Evolutionary conservation across 2,329 filamentous ascomycete genomes (phyloP).

Genomic region (Alternaria triticimaculans): DNA sequence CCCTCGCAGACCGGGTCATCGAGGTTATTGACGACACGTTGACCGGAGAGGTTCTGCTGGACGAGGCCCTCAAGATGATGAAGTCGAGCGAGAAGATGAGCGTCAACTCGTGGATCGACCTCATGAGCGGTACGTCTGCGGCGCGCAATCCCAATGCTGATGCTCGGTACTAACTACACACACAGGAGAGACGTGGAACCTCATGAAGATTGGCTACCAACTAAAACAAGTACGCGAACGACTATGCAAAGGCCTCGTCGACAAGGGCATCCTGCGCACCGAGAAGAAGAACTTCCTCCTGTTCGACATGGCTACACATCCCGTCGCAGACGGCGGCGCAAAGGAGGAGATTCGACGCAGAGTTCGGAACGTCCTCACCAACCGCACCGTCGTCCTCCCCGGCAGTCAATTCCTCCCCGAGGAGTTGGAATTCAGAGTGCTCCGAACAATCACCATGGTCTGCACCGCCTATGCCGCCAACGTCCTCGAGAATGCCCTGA

Average conservation of each 20-base stretch:
- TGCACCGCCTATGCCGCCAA: constrained; percentile 98
- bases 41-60: constrained; percentile 94
- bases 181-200: constrained; percentile 96
- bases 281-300: constrained; percentile 99
- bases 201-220: constrained; percentile 99
- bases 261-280: constrained; percentile 97
- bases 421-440: constrained; percentile 90
- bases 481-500: constrained; percentile 96
- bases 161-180: constrained; percentile 24
- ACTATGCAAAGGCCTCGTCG: constrained; percentile 93
- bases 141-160: background rate
- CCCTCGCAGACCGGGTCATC: constrained; percentile 89
- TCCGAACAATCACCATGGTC: constrained; percentile 93
- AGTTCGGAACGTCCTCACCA: constrained; percentile 89
- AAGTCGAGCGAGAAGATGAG: constrained; percentile 99
- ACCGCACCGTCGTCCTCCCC: constrained; percentile 90
- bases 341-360: constrained; percentile 96
- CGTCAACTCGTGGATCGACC: constrained; percentile 97
- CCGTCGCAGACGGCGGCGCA: constrained; percentile 92
- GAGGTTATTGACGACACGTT: constrained; percentile 97
- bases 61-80: constrained; percentile 99
- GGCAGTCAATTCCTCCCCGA: constrained; percentile 89
- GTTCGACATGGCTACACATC: constrained; percentile 99
- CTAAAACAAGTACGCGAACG: constrained; percentile 98
- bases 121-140: constrained; percentile 83